Conservation (phyloP, 2,329 filamentous ascomycete species). For the Aaosphaeria arxii region DNA sequence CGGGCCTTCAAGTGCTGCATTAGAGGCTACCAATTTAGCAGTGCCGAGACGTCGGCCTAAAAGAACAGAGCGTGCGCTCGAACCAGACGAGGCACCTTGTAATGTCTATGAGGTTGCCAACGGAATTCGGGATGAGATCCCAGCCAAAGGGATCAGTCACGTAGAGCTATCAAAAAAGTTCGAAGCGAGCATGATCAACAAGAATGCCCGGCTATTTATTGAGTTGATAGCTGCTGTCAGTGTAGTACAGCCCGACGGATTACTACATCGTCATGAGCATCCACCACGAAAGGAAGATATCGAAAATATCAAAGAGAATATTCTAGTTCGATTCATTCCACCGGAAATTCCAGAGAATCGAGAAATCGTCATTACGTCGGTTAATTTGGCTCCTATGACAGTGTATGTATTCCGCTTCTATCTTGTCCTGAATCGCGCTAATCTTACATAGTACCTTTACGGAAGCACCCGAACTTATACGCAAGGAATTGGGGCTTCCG, state of each 20-base stretch:
- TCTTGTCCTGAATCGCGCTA: background rate
- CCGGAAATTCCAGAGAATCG: background rate
- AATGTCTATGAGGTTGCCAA: background rate
- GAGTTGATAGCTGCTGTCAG: background rate
- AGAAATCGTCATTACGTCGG: background rate
- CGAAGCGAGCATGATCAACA: background rate
- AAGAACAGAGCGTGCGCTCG: too few species aligned
- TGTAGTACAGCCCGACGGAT: background rate
- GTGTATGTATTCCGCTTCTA: background rate
- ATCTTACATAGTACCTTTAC: background rate
- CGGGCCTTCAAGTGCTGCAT: too few species aligned
- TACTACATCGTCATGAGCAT: too few species aligned
- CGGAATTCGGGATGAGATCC: background rate
- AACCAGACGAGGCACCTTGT: too few species aligned
- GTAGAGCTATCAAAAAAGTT: background rate
- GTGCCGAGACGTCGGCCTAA: too few species aligned
- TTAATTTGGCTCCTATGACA: background rate
- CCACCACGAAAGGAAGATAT: too few species aligned
- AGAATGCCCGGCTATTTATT: background rate
- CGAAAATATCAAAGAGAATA: background rate
- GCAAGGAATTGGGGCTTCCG: conserved; percentile 3
- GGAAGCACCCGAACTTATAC: background rate
- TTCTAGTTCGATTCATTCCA: background rate
- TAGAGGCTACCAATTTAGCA: too few species aligned
- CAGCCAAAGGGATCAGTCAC: background rate